Conservation (phyloP, 305 asterid genomes). For the Andrographis paniculata region DNA sequence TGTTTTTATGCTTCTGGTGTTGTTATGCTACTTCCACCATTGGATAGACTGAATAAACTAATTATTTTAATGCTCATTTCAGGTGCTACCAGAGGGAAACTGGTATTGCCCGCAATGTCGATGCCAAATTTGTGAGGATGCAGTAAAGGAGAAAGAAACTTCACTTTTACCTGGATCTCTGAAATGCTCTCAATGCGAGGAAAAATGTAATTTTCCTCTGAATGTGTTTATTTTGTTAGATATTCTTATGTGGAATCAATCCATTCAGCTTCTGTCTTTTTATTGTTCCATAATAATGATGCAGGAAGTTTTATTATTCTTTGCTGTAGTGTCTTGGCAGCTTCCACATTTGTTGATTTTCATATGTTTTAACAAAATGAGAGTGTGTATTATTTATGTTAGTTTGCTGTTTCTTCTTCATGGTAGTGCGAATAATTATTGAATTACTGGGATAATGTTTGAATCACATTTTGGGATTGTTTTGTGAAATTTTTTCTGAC, state of each 20-base stretch:
- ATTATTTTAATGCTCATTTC: constrained; percentile 9
- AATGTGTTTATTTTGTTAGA: neutral
- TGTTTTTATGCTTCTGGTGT: neutral
- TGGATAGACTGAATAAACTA: neutral
- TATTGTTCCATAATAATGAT: neutral
- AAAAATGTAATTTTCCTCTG: constrained; percentile 46
- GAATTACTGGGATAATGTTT: neutral
- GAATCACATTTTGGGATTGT: neutral
- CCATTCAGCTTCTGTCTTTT: constrained; percentile 8
- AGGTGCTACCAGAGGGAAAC: constrained; percentile 97
- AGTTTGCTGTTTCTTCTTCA: neutral
- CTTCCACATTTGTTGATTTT: neutral
- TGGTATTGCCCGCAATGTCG: constrained; percentile 96
- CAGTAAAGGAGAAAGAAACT: constrained; percentile 45
- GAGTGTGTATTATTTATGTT: neutral
- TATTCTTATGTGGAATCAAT: constrained; percentile 12
- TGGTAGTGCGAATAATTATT: neutral
- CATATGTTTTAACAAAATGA: neutral
- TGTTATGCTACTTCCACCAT: constrained; percentile 4
- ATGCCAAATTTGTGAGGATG: constrained; percentile 75
- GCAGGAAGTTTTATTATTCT: neutral
- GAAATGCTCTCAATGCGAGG: constrained; percentile 80
- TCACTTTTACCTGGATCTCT: constrained; percentile 34
- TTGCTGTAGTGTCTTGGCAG: neutral
- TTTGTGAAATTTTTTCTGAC: neutral